Percentiles rank a stretch among this genome's conserved stretches.
These are phyloP conservation scores for Diutina sp. DNA, from an alignment of 1,139 yeast species.

Conservation along the genomic window DNA sequence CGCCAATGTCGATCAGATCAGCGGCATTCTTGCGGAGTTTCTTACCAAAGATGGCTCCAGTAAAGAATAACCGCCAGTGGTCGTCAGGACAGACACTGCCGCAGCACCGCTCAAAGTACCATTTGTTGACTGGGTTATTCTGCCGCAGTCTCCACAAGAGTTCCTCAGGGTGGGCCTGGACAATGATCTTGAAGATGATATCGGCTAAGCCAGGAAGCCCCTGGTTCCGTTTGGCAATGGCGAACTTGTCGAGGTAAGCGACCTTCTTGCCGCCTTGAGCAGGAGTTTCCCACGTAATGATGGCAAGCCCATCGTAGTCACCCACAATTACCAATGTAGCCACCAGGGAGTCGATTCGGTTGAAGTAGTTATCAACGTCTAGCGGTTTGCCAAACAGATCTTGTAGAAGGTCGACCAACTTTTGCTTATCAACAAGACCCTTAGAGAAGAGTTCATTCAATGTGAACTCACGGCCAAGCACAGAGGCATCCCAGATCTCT, in stretches of 20 bases:
- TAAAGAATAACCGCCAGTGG: conserved; percentile 59
- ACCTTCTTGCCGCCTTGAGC: conserved; percentile 14
- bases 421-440: conserved; percentile 40
- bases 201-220: conserved; percentile 94
- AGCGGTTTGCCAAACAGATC: conserved; percentile 67
- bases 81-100: conserved; percentile 49
- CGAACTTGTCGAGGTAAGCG: conserved; percentile 86
- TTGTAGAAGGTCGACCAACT: conserved; percentile 51
- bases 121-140: conserved; percentile 83
- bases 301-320: conserved; percentile 91
- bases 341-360: conserved; percentile 48
- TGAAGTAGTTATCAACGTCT: conserved; percentile 51
- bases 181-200: conserved; percentile 71
- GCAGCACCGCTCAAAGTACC: conserved; percentile 89
- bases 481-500: conserved; percentile 27
- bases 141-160: conserved; percentile 82
- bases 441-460: conserved; percentile 30
- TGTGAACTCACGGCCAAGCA: conserved; percentile 21
- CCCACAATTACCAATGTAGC: conserved; percentile 81
- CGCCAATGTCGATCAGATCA: conserved; percentile 16
- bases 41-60: conserved; percentile 37
- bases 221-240: conserved; percentile 70
- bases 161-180: conserved; percentile 58
- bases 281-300: conserved; percentile 61
- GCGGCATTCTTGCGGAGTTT: conserved; percentile 12